Evolutionary conservation across 1,284 basidiomycete genomes (phyloP).

Genomic region (Irpex sp.): DNA sequence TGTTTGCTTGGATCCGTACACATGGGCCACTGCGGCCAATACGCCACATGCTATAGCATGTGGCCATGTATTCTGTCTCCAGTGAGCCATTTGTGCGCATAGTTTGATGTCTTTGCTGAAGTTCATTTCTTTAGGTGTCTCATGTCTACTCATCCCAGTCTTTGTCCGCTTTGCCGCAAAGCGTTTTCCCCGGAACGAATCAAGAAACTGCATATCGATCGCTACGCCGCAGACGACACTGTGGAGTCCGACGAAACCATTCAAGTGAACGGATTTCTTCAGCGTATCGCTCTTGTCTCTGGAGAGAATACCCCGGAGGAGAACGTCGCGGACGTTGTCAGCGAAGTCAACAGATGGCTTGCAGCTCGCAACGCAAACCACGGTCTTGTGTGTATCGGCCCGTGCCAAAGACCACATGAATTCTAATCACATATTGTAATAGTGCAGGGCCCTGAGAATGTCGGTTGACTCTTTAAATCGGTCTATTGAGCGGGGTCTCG

Average conservation of each 20-base stretch:
- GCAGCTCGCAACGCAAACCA: constrained; percentile 9
- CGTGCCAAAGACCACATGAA: constrained; percentile 11
- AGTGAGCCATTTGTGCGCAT: constrained; percentile 36
- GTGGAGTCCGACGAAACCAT: constrained; percentile 17
- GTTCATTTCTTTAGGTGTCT: constrained; percentile 42
- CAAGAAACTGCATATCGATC: constrained; percentile 61
- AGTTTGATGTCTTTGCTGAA: background rate
- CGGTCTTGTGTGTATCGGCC: constrained; percentile 20
- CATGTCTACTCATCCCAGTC: constrained; percentile 40
- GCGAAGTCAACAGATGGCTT: constrained; percentile 49
- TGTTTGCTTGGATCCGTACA: constrained; percentile 62
- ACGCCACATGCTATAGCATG: constrained; percentile 63
- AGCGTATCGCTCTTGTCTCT: constrained; percentile 43
- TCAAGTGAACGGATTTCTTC: constrained; percentile 36
- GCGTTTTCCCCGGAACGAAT: constrained; percentile 46
- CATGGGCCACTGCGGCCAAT: constrained; percentile 40
- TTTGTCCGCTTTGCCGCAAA: constrained; percentile 66
- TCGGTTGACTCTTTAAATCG: constrained; percentile 21
- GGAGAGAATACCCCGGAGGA: constrained; percentile 38
- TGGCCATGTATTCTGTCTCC: constrained; percentile 66
- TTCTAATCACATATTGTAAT: background rate
- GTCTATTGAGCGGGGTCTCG: constrained; percentile 12
- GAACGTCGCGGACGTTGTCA: constrained; percentile 39
- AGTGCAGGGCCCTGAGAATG: background rate
- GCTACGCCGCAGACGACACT: constrained; percentile 10